Percentiles rank a stretch among this genome's conserved stretches.
phyloP scores from a whole-genome alignment of 495 filamentous ascomycete genomes.

The Evernia prunastri region DNA sequence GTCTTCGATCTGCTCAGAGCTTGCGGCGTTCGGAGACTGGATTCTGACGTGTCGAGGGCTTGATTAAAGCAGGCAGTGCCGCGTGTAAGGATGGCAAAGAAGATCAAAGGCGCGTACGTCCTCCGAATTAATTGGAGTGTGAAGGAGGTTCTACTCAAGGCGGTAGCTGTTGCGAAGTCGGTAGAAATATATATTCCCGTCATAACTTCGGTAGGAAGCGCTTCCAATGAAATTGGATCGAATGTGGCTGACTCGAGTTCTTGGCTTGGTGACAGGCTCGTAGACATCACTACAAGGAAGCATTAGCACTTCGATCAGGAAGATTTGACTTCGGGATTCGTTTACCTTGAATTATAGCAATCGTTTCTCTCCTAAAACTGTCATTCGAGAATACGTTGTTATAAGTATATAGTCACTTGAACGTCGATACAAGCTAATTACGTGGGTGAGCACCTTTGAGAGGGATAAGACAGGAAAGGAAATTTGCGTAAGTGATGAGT shows the following conservation, averaged over 20 bases:
- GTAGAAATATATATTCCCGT: not conserved
- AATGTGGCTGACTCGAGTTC: not conserved
- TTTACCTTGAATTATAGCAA: too few species aligned
- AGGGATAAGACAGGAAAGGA: too few species aligned
- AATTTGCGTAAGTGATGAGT: too few species aligned
- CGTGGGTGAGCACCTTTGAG: too few species aligned
- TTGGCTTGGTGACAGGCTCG: not conserved
- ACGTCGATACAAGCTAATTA: too few species aligned
- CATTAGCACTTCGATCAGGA: not conserved
- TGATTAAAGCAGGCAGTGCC: not conserved
- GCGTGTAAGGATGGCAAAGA: not conserved
- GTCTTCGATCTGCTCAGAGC: not conserved
- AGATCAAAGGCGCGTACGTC: not conserved
- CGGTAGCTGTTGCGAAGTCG: not conserved
- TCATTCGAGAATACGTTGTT: too few species aligned
- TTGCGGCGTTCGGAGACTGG: not conserved
- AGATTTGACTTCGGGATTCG: not conserved
- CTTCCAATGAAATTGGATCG: not conserved
- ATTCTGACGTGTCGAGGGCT: not conserved
- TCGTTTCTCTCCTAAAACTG: too few species aligned
- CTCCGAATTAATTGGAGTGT: not conserved
- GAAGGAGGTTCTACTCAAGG: not conserved
- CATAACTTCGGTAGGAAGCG: not conserved
- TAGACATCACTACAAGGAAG: not conserved
- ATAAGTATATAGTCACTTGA: too few species aligned